These are phyloP conservation scores for Neoarthrinium moseri DNA, from an alignment of 2,329 filamentous ascomycete species.

Conservation along the genomic window DNA sequence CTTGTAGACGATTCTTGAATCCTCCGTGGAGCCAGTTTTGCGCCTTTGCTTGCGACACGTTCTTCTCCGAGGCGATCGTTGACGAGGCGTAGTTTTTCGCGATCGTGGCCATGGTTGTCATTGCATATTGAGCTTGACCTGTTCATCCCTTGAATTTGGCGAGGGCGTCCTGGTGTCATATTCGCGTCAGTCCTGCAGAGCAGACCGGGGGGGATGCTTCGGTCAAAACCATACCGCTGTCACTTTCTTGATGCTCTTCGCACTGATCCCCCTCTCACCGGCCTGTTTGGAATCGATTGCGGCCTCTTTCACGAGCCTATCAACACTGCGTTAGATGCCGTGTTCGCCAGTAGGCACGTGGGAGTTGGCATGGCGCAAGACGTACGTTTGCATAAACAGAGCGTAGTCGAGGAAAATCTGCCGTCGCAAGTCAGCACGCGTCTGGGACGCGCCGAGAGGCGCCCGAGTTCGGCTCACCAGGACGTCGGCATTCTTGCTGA, in stretches of 20 bases:
- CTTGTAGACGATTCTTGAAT: no score
- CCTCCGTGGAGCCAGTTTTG: no score
- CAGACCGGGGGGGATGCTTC: background rate
- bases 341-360: no score
- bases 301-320: conserved; percentile 76
- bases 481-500: conserved; percentile 85
- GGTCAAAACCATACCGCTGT: conserved; percentile 59
- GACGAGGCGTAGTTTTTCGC: no score
- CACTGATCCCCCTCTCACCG: conserved; percentile 72
- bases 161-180: conserved; percentile 67
- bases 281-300: conserved; percentile 72
- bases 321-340: conserved; percentile 2
- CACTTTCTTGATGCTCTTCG: conserved; percentile 73
- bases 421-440: conserved; percentile 20
- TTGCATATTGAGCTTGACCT: no score
- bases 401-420: conserved; percentile 85
- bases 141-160: conserved; percentile 67
- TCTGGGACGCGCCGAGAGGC: conserved; percentile 19
- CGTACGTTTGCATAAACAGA: conserved; percentile 71
- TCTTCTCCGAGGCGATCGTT: no score
- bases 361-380: background rate
- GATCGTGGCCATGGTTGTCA: no score
- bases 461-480: conserved; percentile 53
- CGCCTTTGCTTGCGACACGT: no score
- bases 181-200: background rate